Base-by-base conservation (phyloP, 2,329 filamentous ascomycete species). In the Penicillium oxalicum region DNA sequence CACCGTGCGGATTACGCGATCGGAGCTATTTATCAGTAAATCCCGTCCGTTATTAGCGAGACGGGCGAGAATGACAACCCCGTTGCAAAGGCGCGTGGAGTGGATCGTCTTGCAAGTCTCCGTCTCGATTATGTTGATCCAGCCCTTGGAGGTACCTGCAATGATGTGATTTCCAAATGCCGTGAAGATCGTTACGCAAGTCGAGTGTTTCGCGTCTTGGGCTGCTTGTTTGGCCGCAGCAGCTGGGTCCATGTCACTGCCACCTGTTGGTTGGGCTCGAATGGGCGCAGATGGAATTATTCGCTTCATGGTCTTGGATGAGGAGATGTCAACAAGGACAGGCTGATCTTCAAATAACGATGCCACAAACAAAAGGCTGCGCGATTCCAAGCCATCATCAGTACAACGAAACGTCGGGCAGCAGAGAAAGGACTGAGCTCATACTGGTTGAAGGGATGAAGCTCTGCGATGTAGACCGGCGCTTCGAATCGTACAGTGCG, bases 281-380 rank as follows among this genome's bases (percentile, higher is more conserved):
- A 87, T 87, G 28, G 91, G 91, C 2, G 85, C 83, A 6, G 91
- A 94, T 32, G 91, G 86, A 2, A 97, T 78, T 38, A 83, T 78
- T 57, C 87, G 82, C 69, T 91, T 93, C 47, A 86, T 75, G 46
- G 89, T 82, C 61, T 83, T 78, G 2, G 82, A 73, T 11, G 82
- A 77, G 33, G 82, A 83, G 40, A 91, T 77, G 68, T 97, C 90
- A 55, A 96, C 89, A 5, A 98, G 79, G 45, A 91, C 79, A 0
- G 91, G 91, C 56, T 94, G 84, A 60, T 95, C 91, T 74, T 98
- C 93, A 68, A 93, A 97, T 18, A 97, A 79, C 2, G 91, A 91
- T 12, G 88, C 90, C 13, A 94, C 89, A 63, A 96, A 95, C 52
- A 88, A 79, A 52, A 88, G 78, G 66, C 87, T 91, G 60, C n/a